phyloP scores from a whole-genome alignment of 768 basidiomycete genomes.

The Phanerochaete carnosa region DNA sequence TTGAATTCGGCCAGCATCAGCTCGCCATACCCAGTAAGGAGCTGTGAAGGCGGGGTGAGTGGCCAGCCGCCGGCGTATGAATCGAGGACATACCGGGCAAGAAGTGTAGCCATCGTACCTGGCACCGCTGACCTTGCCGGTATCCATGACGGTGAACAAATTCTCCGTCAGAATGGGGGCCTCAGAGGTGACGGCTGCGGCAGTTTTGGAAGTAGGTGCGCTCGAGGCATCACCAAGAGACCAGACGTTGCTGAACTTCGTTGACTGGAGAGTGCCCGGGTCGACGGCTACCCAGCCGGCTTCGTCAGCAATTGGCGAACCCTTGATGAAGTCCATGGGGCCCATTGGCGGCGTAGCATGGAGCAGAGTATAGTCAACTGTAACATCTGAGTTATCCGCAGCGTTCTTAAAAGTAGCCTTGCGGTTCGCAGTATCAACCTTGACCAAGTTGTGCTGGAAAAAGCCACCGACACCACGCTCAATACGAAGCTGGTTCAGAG shows the following conservation, averaged over 20 bases:
- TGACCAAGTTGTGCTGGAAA: slow-evolving; percentile 81
- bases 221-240: slow-evolving; percentile 90
- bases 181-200: slow-evolving; percentile 89
- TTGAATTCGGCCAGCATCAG: slow-evolving; percentile 92
- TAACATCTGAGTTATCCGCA: slow-evolving; percentile 59
- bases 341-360: slow-evolving; percentile 95
- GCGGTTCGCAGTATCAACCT: slow-evolving; percentile 66
- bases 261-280: slow-evolving; percentile 75
- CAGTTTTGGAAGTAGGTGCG: slow-evolving; percentile 94
- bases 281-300: slow-evolving; percentile 91
- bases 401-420: slow-evolving; percentile 82
- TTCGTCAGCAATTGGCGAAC: slow-evolving; percentile 72
- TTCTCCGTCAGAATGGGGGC: slow-evolving; percentile 91
- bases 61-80: background rate
- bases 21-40: slow-evolving; percentile 79
- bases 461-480: slow-evolving; percentile 77
- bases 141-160: slow-evolving; percentile 69
- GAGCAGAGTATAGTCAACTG: slow-evolving; percentile 76
- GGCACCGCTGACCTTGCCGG: slow-evolving; percentile 65
- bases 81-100: slow-evolving; percentile 63
- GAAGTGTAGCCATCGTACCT: slow-evolving; percentile 87
- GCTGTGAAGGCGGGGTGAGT: slow-evolving; percentile 33
- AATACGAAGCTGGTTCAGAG: slow-evolving; percentile 70
- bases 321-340: slow-evolving; percentile 76
- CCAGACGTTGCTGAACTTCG: slow-evolving; percentile 85